Evolutionary conservation across 139 green algal species (phyloP).

Genomic region (Tetraselmis striata): DNA sequence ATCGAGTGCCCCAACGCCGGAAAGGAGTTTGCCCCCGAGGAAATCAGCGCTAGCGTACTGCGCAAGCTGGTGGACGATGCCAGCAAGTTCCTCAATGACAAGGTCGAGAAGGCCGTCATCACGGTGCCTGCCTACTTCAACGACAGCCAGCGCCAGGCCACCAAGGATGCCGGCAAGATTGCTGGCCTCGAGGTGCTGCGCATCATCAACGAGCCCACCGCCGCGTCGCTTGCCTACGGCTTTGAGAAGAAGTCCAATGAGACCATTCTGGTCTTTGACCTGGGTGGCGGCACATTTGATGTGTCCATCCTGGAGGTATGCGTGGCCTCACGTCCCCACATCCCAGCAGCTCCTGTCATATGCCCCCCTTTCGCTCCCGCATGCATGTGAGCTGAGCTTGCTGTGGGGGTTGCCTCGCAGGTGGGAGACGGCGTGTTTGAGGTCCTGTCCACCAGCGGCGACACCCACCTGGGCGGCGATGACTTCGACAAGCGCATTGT

Average conservation of each 20-base stretch:
- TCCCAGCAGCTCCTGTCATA: neutral
- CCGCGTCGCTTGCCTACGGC: conserved; percentile 95
- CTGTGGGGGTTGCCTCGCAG: conserved; percentile 30
- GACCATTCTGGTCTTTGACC: conserved; percentile 99
- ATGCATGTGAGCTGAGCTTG: conserved; percentile 18
- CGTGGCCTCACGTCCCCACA: too few species aligned
- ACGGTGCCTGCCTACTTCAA: conserved; percentile 99
- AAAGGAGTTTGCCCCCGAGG: conserved; percentile 96
- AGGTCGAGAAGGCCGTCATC: conserved; percentile 91
- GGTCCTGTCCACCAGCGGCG: conserved; percentile 93
- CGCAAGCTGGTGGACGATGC: conserved; percentile 77
- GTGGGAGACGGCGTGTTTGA: conserved; percentile 99
- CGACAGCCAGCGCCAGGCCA: conserved; percentile 92
- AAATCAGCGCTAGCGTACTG: conserved; percentile 88
- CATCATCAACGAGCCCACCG: conserved; percentile 99
- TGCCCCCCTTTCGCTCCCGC: neutral
- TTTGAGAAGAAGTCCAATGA: conserved; percentile 97
- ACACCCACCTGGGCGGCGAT: conserved; percentile 98
- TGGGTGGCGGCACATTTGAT: conserved; percentile 98
- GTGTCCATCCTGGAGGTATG: conserved; percentile 91
- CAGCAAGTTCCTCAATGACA: conserved; percentile 72
- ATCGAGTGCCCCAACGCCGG: conserved; percentile 76
- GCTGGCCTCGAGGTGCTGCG: conserved; percentile 95
- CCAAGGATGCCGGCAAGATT: conserved; percentile 88
- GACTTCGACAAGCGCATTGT: conserved; percentile 99